Percentiles rank a stretch among this genome's conserved stretches.
Evolutionary conservation across 192 early-diverging fungal species (phyloP).

Genomic region (Podila epigama): DNA sequence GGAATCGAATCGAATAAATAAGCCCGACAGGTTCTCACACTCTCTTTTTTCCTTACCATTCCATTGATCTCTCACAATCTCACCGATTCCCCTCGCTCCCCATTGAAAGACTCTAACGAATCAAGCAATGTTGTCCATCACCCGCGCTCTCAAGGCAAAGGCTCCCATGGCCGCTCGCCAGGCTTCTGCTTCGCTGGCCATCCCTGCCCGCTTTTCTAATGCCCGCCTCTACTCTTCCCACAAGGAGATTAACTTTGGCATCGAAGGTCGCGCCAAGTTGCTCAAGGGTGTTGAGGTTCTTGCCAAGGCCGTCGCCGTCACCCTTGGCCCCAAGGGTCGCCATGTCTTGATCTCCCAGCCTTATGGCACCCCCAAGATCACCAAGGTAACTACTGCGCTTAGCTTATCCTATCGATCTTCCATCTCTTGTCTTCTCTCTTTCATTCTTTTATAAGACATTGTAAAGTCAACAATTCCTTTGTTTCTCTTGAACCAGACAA

Average conservation of each 20-base stretch:
- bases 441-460: too few species aligned
- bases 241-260: slow-evolving; percentile 98
- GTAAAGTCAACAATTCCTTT: neutral
- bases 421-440: neutral
- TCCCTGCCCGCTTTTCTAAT: slow-evolving; percentile 25
- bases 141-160: slow-evolving; percentile 46
- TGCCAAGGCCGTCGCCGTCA: slow-evolving; percentile 98
- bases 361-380: slow-evolving; percentile 99
- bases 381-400: slow-evolving; percentile 59
- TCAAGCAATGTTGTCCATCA: slow-evolving; percentile 38
- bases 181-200: slow-evolving; percentile 11
- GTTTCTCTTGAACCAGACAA: neutral
- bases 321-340: slow-evolving; percentile 98
- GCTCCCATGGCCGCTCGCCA: slow-evolving; percentile 29
- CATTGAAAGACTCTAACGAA: neutral
- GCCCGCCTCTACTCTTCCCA: slow-evolving; percentile 76
- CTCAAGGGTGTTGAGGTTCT: slow-evolving; percentile 96
- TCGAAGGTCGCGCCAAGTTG: slow-evolving; percentile 92
- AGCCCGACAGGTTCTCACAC: too few species aligned
- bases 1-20: too few species aligned
- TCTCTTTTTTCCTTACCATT: slow-evolving; percentile 16
- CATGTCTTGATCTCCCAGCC: slow-evolving; percentile 99
- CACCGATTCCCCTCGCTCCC: slow-evolving; percentile 4
- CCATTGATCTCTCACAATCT: slow-evolving; percentile 6
- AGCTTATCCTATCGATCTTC: neutral